These are phyloP conservation scores for Linnemannia hyalina DNA, from an alignment of 192 early-diverging fungal species.

Conservation along the genomic window DNA sequence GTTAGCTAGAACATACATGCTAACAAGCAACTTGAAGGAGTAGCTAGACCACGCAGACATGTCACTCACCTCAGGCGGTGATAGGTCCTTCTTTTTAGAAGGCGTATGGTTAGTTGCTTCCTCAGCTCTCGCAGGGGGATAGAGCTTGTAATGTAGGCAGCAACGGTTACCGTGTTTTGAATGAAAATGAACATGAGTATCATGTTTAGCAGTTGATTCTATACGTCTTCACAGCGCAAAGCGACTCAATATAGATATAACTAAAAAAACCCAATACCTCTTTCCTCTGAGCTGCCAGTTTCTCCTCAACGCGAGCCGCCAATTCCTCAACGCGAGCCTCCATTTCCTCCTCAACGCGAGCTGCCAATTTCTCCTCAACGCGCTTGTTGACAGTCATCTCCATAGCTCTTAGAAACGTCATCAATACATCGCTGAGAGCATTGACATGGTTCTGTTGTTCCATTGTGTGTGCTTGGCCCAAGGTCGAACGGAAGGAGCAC, in stretches of 20 bases:
- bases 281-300: not conserved
- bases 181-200: too few species aligned
- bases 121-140: too few species aligned
- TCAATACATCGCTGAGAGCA: not conserved
- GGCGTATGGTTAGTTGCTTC: too few species aligned
- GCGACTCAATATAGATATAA: not conserved
- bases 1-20: too few species aligned
- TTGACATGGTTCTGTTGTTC: slow-evolving; percentile 5
- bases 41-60: too few species aligned
- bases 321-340: not conserved
- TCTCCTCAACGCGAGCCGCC: not conserved
- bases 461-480: not conserved
- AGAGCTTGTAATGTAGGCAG: too few species aligned
- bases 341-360: not conserved
- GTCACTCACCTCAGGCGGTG: too few species aligned
- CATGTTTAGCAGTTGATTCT: not conserved
- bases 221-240: not conserved
- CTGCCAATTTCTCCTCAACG: not conserved
- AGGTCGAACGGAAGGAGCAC: not conserved
- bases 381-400: not conserved
- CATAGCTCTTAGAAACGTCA: not conserved
- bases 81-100: too few species aligned
- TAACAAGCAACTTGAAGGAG: too few species aligned
- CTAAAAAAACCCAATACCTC: not conserved
- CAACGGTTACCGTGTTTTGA: too few species aligned